Percentiles rank a stretch among this genome's conserved stretches.
Evolutionary conservation across 139 green algal species (phyloP).

Genomic region (Chlorella sp.): DNA sequence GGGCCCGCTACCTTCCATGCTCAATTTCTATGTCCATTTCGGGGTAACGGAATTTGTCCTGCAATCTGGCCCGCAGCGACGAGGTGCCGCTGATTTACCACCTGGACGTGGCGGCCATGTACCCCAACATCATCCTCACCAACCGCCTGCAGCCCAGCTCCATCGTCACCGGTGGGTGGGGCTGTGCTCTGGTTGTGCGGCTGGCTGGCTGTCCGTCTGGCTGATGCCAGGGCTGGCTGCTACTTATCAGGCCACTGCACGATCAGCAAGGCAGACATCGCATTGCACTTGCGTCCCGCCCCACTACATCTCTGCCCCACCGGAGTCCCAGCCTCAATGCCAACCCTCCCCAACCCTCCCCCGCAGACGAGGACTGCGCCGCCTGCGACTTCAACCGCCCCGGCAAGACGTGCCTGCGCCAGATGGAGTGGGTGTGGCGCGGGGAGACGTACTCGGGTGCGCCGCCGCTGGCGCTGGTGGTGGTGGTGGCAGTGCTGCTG

Average conservation of each 20-base stretch:
- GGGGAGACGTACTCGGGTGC: slow-evolving; percentile 84
- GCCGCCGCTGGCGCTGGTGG: neutral
- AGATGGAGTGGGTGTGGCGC: slow-evolving; percentile 97
- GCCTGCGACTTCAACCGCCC: slow-evolving; percentile 97
- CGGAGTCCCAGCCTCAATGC: neutral
- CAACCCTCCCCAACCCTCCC: neutral
- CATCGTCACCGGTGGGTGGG: slow-evolving; percentile 81
- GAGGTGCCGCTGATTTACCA: slow-evolving; percentile 97
- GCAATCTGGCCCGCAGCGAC: slow-evolving; percentile 47
- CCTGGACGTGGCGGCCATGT: slow-evolving; percentile 98
- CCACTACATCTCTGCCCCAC: neutral
- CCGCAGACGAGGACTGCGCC: slow-evolving; percentile 82
- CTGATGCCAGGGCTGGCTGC: too few relatives aligned
- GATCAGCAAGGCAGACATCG: slow-evolving; percentile 33
- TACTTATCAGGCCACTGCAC: too few relatives aligned
- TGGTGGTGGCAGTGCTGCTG: too few relatives aligned
- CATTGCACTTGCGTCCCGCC: neutral
- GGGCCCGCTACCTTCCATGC: too few relatives aligned
- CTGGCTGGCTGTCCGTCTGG: too few relatives aligned
- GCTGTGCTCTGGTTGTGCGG: too few relatives aligned
- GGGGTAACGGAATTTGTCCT: too few relatives aligned
- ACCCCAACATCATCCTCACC: slow-evolving; percentile 99
- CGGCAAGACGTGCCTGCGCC: slow-evolving; percentile 92
- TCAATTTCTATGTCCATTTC: too few relatives aligned
- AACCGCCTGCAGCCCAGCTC: slow-evolving; percentile 87